A percentile compares a stretch with the other conserved stretches of the same genome.
These are phyloP conservation scores for Penicillium sp. DNA, from an alignment of 2,329 filamentous ascomycete species.

Conservation along the genomic window DNA sequence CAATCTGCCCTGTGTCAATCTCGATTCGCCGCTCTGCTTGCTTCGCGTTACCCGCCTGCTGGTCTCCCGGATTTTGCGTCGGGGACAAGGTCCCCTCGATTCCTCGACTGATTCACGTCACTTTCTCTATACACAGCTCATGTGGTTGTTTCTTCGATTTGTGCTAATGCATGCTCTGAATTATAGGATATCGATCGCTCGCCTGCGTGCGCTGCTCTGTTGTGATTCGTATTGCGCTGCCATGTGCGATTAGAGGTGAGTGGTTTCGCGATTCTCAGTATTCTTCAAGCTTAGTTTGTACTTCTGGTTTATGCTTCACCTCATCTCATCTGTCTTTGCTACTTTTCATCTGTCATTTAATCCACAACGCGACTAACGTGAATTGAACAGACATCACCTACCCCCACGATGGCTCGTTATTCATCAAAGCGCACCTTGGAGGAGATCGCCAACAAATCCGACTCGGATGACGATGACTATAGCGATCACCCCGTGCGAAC, in stretches of 20 bases:
- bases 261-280: not conserved
- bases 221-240: not conserved
- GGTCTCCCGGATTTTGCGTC: not conserved
- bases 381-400: not conserved
- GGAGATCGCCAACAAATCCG: slow-evolving; percentile 41
- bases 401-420: slow-evolving; percentile 27
- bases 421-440: slow-evolving; percentile 38
- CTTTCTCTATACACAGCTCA: not conserved
- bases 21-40: not conserved
- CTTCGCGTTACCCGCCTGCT: not conserved
- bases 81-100: not conserved
- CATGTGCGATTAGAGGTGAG: not conserved
- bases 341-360: too few relatives aligned
- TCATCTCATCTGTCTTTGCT: not conserved
- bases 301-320: not conserved
- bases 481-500: slow-evolving; percentile 32
- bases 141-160: not conserved
- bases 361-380: not conserved
- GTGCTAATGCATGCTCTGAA: not conserved
- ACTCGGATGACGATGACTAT: slow-evolving; percentile 45
- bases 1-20: not conserved
- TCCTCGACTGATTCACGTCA: not conserved
- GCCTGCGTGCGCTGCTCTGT: not conserved
- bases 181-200: not conserved
- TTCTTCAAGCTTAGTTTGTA: not conserved